Percentiles rank a stretch among this genome's conserved stretches.
Evolutionary conservation across 2,329 filamentous ascomycete species (phyloP).

Genomic region (Sclerotinia trifoliorum): DNA sequence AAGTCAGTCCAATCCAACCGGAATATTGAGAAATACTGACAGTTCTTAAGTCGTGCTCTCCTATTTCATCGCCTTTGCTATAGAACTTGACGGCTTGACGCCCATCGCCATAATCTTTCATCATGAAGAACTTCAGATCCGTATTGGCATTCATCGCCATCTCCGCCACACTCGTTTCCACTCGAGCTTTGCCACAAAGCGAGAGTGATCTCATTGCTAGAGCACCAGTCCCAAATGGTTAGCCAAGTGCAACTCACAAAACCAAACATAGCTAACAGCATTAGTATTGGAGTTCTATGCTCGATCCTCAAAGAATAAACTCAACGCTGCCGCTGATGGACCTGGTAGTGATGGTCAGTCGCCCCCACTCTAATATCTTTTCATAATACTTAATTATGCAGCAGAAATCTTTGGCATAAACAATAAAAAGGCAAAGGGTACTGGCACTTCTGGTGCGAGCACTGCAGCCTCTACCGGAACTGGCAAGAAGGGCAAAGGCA

Average conservation of each 20-base stretch:
- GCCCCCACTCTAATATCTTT: not conserved
- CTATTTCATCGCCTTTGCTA: constrained; percentile 31
- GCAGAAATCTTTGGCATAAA: not conserved
- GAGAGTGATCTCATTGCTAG: constrained; percentile 29
- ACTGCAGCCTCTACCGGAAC: constrained; percentile 17
- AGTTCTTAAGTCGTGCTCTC: constrained; percentile 37
- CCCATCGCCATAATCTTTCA: constrained; percentile 32
- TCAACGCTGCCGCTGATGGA: not conserved
- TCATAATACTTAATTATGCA: not conserved
- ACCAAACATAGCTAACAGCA: constrained; percentile 14
- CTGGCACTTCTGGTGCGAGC: not conserved
- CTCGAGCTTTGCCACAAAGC: constrained; percentile 33
- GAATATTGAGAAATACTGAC: constrained; percentile 25
- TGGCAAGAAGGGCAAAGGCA: constrained; percentile 11
- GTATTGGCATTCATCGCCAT: constrained; percentile 43
- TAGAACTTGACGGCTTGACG: constrained; percentile 33
- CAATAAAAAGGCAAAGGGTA: not conserved
- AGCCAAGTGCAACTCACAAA: not conserved
- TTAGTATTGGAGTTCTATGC: constrained; percentile 28
- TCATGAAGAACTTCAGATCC: constrained; percentile 45
- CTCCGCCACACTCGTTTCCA: constrained; percentile 40
- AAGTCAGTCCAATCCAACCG: constrained; percentile 14
- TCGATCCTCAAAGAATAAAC: constrained; percentile 30
- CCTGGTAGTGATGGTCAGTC: constrained; percentile 1
- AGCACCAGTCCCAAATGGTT: constrained; percentile 29